A percentile compares a stretch with the other conserved stretches of the same genome.
phyloP scores from a whole-genome alignment of 768 basidiomycete species.

The Epithele typhae region DNA sequence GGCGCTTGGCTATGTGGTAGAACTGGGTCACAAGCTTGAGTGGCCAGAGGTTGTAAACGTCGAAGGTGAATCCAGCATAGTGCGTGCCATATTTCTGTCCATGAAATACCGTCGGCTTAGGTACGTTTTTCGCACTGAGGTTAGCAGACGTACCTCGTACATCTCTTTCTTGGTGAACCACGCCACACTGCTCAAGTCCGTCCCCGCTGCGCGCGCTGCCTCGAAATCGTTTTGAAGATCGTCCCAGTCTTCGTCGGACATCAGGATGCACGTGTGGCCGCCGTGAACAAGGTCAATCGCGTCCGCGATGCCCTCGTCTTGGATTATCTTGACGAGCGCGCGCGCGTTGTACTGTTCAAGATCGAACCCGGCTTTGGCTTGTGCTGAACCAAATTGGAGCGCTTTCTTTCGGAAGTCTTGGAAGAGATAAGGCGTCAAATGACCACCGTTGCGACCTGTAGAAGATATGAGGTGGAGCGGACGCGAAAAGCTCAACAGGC shows the following conservation, averaged over 20 bases:
- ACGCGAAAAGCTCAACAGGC: not conserved
- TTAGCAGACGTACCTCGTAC: not conserved
- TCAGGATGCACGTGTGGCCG: slow-evolving; percentile 46
- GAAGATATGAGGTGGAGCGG: not conserved
- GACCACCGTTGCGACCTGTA: slow-evolving; percentile 75
- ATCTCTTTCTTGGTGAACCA: slow-evolving; percentile 40
- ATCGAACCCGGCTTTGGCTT: slow-evolving; percentile 48
- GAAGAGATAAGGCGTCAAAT: slow-evolving; percentile 54
- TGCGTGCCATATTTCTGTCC: slow-evolving; percentile 38
- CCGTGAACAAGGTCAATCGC: slow-evolving; percentile 61
- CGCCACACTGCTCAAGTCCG: slow-evolving; percentile 38
- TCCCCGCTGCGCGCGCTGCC: slow-evolving; percentile 50
- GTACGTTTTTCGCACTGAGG: not conserved
- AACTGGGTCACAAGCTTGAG: slow-evolving; percentile 74
- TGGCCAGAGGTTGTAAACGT: slow-evolving; percentile 77
- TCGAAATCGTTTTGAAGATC: slow-evolving; percentile 41
- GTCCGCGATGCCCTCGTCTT: slow-evolving; percentile 36
- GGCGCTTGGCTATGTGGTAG: slow-evolving; percentile 38
- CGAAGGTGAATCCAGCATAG: slow-evolving; percentile 46
- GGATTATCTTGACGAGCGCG: slow-evolving; percentile 43
- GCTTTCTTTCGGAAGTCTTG: slow-evolving; percentile 38
- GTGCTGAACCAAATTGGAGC: slow-evolving; percentile 41
- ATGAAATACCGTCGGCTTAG: slow-evolving; percentile 3
- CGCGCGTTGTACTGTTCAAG: slow-evolving; percentile 54
- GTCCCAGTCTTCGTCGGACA: slow-evolving; percentile 40